phyloP scores from a whole-genome alignment of 495 filamentous ascomycete species.

The Articulospora tetracladia region DNA sequence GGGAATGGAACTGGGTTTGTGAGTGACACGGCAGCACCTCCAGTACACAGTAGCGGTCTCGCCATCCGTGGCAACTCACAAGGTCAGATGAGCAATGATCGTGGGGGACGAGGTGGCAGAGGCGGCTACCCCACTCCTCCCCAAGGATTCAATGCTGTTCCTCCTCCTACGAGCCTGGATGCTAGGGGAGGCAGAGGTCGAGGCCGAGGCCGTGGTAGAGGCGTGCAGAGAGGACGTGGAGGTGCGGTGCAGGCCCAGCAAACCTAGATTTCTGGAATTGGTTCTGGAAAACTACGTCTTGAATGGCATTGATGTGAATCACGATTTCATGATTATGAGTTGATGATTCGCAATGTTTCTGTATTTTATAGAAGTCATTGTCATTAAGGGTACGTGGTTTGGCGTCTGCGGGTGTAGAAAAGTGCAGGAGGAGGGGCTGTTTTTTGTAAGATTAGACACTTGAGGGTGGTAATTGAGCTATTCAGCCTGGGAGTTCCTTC shows the following conservation, averaged over 20 bases:
- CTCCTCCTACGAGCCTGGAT: constrained; percentile 71
- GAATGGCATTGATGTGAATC: not conserved
- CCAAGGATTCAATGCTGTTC: constrained; percentile 66
- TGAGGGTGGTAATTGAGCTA: constrained; percentile 1
- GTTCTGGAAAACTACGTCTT: constrained; percentile 3
- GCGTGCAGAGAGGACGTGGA: constrained; percentile 17
- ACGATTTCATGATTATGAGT: not conserved
- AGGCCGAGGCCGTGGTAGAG: constrained; percentile 16
- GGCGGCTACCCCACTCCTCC: constrained; percentile 36
- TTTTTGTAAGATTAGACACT: constrained; percentile 6
- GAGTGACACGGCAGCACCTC: constrained; percentile 22
- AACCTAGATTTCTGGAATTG: constrained; percentile 2
- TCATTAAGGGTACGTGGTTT: not conserved
- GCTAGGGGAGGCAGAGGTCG: constrained; percentile 37
- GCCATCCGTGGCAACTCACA: constrained; percentile 20
- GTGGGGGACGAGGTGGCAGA: constrained; percentile 32
- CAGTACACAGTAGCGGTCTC: constrained; percentile 20
- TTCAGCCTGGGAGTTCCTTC: too few species aligned
- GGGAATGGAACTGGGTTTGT: constrained; percentile 5
- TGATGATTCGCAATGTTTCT: not conserved
- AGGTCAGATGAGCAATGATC: constrained; percentile 30
- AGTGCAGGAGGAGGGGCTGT: not conserved
- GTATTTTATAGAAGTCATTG: not conserved
- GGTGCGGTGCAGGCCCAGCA: constrained; percentile 8
- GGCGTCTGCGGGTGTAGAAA: not conserved